phyloP scores from a whole-genome alignment of 352 stramenopile genomes.

The Phytophthora agathidicida region DNA sequence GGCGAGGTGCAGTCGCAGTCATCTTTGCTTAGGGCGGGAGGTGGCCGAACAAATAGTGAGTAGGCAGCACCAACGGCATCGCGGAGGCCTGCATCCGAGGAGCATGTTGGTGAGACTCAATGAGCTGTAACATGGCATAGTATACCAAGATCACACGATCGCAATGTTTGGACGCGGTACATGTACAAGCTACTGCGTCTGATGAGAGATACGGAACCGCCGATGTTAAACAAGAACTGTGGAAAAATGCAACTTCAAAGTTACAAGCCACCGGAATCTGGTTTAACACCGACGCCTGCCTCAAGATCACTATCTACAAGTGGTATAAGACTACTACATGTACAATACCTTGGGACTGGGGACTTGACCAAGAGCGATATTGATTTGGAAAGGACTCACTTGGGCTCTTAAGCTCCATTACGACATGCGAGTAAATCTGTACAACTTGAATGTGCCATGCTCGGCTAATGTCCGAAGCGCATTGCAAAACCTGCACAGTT shows the following conservation, averaged over 20 bases:
- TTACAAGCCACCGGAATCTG: no score
- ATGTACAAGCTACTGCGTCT: constrained; percentile 16
- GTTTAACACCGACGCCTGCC: constrained; percentile 6
- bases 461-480: no score
- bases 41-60: constrained; percentile 25
- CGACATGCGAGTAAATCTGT: no score
- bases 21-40: constrained; percentile 10
- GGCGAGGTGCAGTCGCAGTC: constrained; percentile 1
- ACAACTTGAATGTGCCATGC: no score
- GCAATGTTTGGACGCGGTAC: constrained; percentile 16
- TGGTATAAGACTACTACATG: no score
- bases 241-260: no score
- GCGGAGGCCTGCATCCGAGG: no score
- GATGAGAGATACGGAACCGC: constrained; percentile 32
- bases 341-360: no score
- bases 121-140: constrained; percentile 25
- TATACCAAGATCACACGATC: constrained; percentile 11
- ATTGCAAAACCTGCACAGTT: no score
- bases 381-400: no score
- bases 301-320: neutral
- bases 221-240: constrained; percentile 13
- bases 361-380: no score
- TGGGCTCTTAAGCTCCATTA: no score
- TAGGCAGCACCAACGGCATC: neutral
- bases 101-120: constrained; percentile 16